Evolutionary conservation across 2,329 filamentous ascomycete species (phyloP), one percentile per base, ranked within the genome.

Genomic region (Boeremia lycopersici): DNA sequence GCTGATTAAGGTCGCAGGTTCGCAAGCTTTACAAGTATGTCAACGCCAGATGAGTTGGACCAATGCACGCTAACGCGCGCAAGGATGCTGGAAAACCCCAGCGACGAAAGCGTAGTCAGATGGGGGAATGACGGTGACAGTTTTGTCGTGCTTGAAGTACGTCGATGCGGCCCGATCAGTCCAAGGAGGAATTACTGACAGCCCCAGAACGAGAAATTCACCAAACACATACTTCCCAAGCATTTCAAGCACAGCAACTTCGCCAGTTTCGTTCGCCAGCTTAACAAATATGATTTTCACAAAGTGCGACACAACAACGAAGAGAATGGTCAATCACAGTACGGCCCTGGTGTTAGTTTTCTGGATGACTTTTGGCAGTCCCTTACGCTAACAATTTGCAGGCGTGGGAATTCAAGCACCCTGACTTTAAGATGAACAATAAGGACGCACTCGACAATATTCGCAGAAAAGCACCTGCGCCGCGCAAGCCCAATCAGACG

Each of bases 171-270:
- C 26, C 30, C 11, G 30, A 42, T 29, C 15, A 33, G 7, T 17
- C 34, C 19, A 23, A 19, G 17, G 36, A 15, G 17, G 26, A 39
- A 10, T 23, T 44, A 46, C 61, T 72, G 51, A 73, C 56, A 13
- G 33, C 13, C 12, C 43, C 74, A 97, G 93, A 96, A 96, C 76
- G 93, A 98, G 75, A 96, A 96, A 76, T 99, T 99, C 72, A 98
- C 95, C 19, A 96, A 97, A 75, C 89, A 90, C 34, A 96, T 99
- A 67, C 85, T 99, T 13, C 95, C 95, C 2, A 97, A 98, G 74
- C 92, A 98, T 70, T 99, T 99, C 82, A 99, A 99, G 77, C 95
- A 98, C 78, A 96, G 91, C 84, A 97, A 97, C 75, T 97, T 97
- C 79, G 93, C 93, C 29, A 96, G 92, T 77, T 97, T 97, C 73